Conservation (phyloP, 495 filamentous ascomycete genomes). For the Aspergillus olivimuriae region DNA sequence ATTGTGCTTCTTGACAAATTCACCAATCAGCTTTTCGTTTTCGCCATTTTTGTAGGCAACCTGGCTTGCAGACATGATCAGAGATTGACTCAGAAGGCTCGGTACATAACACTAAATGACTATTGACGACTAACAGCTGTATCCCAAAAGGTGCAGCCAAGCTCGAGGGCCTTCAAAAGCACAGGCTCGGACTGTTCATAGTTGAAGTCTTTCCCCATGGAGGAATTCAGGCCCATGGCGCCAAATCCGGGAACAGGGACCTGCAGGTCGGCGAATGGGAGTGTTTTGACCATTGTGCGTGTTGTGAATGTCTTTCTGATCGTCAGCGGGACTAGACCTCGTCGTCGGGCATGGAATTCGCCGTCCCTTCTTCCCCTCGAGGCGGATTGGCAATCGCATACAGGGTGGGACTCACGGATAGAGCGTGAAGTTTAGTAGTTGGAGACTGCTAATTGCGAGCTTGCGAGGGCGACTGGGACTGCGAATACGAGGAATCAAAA, state of each 20-base stretch:
- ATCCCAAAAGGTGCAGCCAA: slow-evolving; percentile 50
- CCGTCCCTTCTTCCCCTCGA: not conserved
- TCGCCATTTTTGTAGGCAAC: slow-evolving; percentile 42
- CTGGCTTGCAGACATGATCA: slow-evolving; percentile 10
- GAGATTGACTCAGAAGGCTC: too few species aligned
- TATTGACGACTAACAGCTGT: slow-evolving; percentile 42
- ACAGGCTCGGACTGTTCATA: slow-evolving; percentile 45
- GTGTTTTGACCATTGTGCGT: slow-evolving; percentile 34
- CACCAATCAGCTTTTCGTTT: slow-evolving; percentile 46
- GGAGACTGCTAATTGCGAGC: not conserved
- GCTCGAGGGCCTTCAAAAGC: slow-evolving; percentile 42
- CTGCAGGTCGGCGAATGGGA: slow-evolving; percentile 34
- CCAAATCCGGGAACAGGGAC: slow-evolving; percentile 40
- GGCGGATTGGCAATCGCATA: not conserved
- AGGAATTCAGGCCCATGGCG: slow-evolving; percentile 41
- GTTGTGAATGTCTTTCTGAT: not conserved
- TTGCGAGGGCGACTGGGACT: not conserved
- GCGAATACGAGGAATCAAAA: not conserved
- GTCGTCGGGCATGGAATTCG: not conserved
- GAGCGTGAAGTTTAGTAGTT: not conserved
- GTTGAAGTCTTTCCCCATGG: slow-evolving; percentile 33
- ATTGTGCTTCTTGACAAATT: slow-evolving; percentile 48
- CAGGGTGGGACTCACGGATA: not conserved
- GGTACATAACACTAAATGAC: not conserved
- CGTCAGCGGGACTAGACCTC: not conserved